Evolutionary conservation across 1,284 basidiomycete species (phyloP).

Genomic region (Malassezia furfur): DNA sequence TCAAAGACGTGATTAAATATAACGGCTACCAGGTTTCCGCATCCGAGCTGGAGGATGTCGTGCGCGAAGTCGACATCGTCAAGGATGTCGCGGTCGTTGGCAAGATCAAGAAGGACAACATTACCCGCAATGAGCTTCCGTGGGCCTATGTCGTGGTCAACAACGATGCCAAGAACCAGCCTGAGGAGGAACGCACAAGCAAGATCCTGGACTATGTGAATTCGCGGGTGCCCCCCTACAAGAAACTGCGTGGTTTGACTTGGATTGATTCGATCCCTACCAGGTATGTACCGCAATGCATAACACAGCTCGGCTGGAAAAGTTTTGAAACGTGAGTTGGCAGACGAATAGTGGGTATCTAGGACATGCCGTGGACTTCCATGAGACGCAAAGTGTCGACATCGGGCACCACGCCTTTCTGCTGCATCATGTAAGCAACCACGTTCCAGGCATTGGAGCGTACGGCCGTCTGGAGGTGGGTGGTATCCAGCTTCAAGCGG

Average conservation of each 20-base stretch:
- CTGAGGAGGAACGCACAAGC: conserved; percentile 18
- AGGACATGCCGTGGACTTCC: conserved; percentile 7
- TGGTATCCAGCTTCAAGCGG: conserved; percentile 4
- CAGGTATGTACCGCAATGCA: background rate
- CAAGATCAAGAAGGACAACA: background rate
- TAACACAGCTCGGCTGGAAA: conserved; percentile 29
- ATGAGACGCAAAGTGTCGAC: conserved; percentile 13
- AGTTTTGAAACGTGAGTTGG: conserved; percentile 39
- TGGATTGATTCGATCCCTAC: conserved; percentile 40
- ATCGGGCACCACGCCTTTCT: conserved; percentile 13
- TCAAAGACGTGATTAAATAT: conserved; percentile 47
- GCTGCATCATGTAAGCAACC: conserved; percentile 14
- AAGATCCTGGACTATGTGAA: conserved; percentile 31
- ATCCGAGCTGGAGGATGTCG: conserved; percentile 34
- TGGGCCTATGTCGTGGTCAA: conserved; percentile 32
- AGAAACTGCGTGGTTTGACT: conserved; percentile 35
- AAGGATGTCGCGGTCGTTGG: conserved; percentile 12
- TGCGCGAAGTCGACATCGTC: background rate
- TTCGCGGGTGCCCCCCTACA: conserved; percentile 35
- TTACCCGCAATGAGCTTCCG: conserved; percentile 27
- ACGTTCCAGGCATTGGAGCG: conserved; percentile 9
- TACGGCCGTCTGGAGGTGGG: conserved; percentile 4
- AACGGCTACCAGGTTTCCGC: conserved; percentile 46
- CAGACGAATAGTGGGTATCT: background rate
- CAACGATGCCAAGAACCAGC: conserved; percentile 11